These are phyloP conservation scores for Diversispora eburnea DNA, from an alignment of 192 early-diverging fungal genomes.

Conservation along the genomic window DNA sequence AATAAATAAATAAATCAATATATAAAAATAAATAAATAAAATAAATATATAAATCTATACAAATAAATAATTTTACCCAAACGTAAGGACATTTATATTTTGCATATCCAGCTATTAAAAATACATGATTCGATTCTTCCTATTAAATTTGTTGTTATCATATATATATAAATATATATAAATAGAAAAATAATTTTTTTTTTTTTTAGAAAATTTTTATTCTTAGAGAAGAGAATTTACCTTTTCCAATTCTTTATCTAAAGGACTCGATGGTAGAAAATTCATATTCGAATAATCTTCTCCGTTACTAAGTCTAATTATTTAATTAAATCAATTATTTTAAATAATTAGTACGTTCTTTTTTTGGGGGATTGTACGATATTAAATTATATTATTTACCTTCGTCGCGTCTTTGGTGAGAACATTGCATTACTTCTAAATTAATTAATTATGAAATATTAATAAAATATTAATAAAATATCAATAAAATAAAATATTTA, in stretches of 20 bases:
- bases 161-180: not conserved
- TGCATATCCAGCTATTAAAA: constrained; percentile 65
- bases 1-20: not conserved
- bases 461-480: no score
- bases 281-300: not conserved
- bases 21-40: not conserved
- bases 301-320: constrained; percentile 16
- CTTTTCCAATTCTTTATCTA: constrained; percentile 40
- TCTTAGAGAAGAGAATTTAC: not conserved
- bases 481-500: constrained; percentile 13
- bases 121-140: constrained; percentile 53
- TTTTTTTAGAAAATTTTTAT: not conserved
- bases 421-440: constrained; percentile 24
- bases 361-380: not conserved
- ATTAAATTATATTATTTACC: not conserved
- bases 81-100: constrained; percentile 71
- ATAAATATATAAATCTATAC: not conserved
- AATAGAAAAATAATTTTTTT: not conserved
- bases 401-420: constrained; percentile 26
- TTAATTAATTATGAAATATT: constrained; percentile 17
- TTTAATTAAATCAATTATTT: not conserved
- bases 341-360: not conserved
- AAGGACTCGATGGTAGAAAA: constrained; percentile 36
- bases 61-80: constrained; percentile 46
- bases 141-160: constrained; percentile 31